phyloP scores from a whole-genome alignment of 208 protist genomes.

The Leishmania lainsoni region DNA sequence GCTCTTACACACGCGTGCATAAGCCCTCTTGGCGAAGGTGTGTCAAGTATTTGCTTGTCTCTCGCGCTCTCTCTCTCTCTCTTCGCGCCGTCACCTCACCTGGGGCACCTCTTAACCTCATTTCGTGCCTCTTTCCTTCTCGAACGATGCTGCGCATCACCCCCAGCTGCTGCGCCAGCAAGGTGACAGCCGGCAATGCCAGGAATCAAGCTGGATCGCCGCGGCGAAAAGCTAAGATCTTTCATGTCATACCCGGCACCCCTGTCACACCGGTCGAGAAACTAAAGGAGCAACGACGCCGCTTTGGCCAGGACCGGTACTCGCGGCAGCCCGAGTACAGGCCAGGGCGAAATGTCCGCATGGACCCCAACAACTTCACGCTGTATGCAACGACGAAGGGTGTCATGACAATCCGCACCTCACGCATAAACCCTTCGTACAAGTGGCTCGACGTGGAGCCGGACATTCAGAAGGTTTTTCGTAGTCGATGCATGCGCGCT shows the following conservation, averaged over 20 bases:
- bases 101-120: not conserved
- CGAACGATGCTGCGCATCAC: slow-evolving; percentile 58
- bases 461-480: slow-evolving; percentile 85
- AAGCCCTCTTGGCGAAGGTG: not conserved
- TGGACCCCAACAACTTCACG: slow-evolving; percentile 84
- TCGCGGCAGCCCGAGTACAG: slow-evolving; percentile 74
- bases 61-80: not conserved
- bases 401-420: slow-evolving; percentile 75
- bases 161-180: slow-evolving; percentile 44
- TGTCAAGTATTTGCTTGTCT: not conserved
- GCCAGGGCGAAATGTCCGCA: slow-evolving; percentile 74
- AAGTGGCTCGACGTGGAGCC: slow-evolving; percentile 88
- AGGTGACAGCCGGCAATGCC: slow-evolving; percentile 82
- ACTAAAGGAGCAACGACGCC: slow-evolving; percentile 80
- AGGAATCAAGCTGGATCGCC: slow-evolving; percentile 77
- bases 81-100: not conserved
- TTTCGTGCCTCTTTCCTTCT: not conserved
- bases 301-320: slow-evolving; percentile 80
- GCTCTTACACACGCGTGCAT: not conserved
- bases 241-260: slow-evolving; percentile 77
- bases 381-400: slow-evolving; percentile 82
- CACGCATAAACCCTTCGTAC: slow-evolving; percentile 69
- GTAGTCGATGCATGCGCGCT: slow-evolving; percentile 57
- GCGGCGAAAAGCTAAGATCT: slow-evolving; percentile 65
- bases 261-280: slow-evolving; percentile 77